Base-by-base conservation (phyloP, 1,284 basidiomycete genomes). In the Cryptococcus neoformans region DNA sequence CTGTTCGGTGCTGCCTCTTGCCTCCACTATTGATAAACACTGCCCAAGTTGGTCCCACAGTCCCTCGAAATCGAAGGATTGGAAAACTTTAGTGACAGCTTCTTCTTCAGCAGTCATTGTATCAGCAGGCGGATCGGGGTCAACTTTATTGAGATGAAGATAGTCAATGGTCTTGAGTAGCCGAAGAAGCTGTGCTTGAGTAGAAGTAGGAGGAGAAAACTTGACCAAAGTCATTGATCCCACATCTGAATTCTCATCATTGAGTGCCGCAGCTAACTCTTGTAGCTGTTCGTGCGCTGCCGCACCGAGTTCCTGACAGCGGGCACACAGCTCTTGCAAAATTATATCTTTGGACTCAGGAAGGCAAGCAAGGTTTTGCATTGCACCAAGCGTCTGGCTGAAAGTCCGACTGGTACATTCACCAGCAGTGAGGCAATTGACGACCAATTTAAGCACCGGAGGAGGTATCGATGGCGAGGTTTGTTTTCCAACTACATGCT, bases 151-250 rank as follows among this genome's bases (percentile, higher is more conserved):
- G 1, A 88, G 86, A 77, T 91, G 91, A 85, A 96, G 91, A 75
- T 92, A 94, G 73, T 97, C 93, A 68, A 97, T 89, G 8, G 92
- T 95, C 80, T 97, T 98, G 61, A 98, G 80, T 6, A 97, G 87
- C 28, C 93, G 83, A 3, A 98, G 81, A 1, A 98, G 83, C 77
- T 95, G 95, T 34, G 94, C 92, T 79, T 98, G 93, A 49, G 87
- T 85, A 0, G 93, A 93, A 2, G 92, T 92, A 0, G 92, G 87
- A 0, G 91, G 87, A 1, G 92, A 93, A 77, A 98, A 96, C 68
- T 89, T 90, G 48, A 87, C 84, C 10, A 93, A 85, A 1, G 68
- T 69, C 5, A 57, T 44, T 11, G 68, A 58, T 10, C 89, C 84
- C 3, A 87, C 83, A 38, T 84, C 85, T 8, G 86, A 82, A 37